Evolutionary conservation across 2,329 filamentous ascomycete species (phyloP), one percentile per base, ranked within the genome.

Genomic region (Thielaviopsis ethacetica): DNA sequence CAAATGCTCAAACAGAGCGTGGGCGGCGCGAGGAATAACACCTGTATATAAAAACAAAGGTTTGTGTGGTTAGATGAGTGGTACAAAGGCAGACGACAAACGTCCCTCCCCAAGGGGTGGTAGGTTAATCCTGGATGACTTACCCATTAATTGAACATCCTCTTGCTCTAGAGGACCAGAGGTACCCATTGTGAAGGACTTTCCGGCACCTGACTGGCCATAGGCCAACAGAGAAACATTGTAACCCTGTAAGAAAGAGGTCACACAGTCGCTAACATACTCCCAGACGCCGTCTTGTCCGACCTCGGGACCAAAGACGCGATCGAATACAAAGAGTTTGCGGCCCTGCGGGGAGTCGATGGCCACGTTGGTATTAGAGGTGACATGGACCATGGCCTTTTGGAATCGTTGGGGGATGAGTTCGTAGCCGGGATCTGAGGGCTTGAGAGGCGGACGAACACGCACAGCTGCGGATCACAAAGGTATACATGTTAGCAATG

Each of bases 171-270:
- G 71, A 1, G 91, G 88, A 4, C 90, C 90, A 0, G 91, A 90
- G 0, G 93, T 98, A 60, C 93, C 93, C 93, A 98, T 98, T 0
- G 93, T 98, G 69, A 95, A 97, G 2, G 91, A 97, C 73, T 98
- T 98, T 65, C 93, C 93, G 12, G 93, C 90, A 59, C 93, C 93
- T 27, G 93, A 98, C 75, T 98, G 93, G 64, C 93, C 93, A 67
- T 98, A 98, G 54, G 93, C 93, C 66, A 98, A 76, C 55, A 98
- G 82, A 3, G 93, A 98, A 61, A 98, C 93, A 81, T 98, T 98
- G 79, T 97, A 98, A 58, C 93, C 93, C 68, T 96, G 89, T 1
- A 93, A 76, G 66, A 98, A 98, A 2, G 91, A 88, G 65, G 78
- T 82, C 65, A 97, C 86, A 65, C 90, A 94, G 65, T 98, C 93